These are phyloP conservation scores for Malus hybrid DNA, from an alignment of 331 rosid genomes.

Conservation along the genomic window DNA sequence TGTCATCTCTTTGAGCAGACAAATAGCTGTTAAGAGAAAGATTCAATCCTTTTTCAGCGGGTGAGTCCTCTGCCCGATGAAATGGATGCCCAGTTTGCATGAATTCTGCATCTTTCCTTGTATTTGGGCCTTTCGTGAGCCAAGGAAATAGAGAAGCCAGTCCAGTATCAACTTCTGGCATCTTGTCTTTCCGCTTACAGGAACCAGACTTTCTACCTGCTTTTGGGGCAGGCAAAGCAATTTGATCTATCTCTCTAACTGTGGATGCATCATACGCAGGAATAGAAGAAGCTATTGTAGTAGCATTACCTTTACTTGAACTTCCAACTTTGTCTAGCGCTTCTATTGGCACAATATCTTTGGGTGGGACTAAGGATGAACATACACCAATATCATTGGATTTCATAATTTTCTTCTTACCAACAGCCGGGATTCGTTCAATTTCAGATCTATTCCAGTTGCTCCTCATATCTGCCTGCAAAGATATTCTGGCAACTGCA, in stretches of 20 bases:
- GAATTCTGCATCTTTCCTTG: slow-evolving; percentile 37
- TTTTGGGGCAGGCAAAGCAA: slow-evolving; percentile 26
- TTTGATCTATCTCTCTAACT: slow-evolving; percentile 30
- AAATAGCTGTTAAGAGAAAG: slow-evolving; percentile 56
- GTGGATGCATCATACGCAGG: slow-evolving; percentile 22
- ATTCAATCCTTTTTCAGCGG: slow-evolving; percentile 37
- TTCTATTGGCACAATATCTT: slow-evolving; percentile 27
- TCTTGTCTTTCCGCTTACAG: slow-evolving; percentile 54
- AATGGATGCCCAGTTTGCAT: slow-evolving; percentile 36
- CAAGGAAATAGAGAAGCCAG: slow-evolving; percentile 27
- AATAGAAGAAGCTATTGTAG: slow-evolving; percentile 23
- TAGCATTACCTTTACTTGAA: slow-evolving; percentile 22
- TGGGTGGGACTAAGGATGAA: slow-evolving; percentile 30
- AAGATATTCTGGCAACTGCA: slow-evolving; percentile 20
- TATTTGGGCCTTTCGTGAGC: slow-evolving; percentile 18
- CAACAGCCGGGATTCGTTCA: slow-evolving; percentile 33
- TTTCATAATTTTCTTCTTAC: slow-evolving; percentile 57
- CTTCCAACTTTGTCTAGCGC: slow-evolving; percentile 20
- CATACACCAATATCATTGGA: slow-evolving; percentile 30
- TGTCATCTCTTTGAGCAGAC: slow-evolving; percentile 38
- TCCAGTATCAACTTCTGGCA: slow-evolving; percentile 34
- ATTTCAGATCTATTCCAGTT: slow-evolving; percentile 27
- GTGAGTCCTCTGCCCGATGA: slow-evolving; percentile 33
- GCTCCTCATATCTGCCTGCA: slow-evolving; percentile 33
- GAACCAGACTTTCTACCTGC: slow-evolving; percentile 41